Evolutionary conservation across 345 rosid species (phyloP), one percentile per base, ranked within the genome.

Genomic region (Bruguiera parviflora): DNA sequence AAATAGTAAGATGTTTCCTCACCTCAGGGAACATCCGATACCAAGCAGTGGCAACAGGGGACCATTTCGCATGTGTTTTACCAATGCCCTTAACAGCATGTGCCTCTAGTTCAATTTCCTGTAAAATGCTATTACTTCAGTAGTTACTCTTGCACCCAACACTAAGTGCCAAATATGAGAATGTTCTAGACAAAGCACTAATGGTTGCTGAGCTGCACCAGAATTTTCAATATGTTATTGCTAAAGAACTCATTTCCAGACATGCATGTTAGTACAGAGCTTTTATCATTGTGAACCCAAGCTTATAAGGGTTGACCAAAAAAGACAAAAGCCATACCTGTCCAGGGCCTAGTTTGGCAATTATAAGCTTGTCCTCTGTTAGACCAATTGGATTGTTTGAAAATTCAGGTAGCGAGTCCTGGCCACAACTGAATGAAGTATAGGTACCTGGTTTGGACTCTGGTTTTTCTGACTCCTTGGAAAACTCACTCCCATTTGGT

Each of bases 11-110:
- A 74, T 37, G 51, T 55, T 6, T 53, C 25, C 76, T 64, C 72
- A 88, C 98, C 96, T 95, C 96, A 33, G 99, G 96, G 82, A 87
- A 93, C 99, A 95, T 88, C 73, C 94, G 84, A 73, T 92, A 95
- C 98, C 96, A 95, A 70, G 96, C 86, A 56, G 98, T 90, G 35
- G 85, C 99, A 33, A 95, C 99, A 16, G 97, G 96, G n/a, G 96
- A 95, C 99, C 99, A 92, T 65, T 92, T 92, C 28, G 97, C 96
- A 77, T 92, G 99, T 53, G 93, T 88, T 86, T 86, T 91, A 51
- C 99, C 96, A 27, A 85, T 66, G 32, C 99, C 99, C 72, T 95
- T 95, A 58, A 92, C 90, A 4, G 97, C 98, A 79, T 95, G 98
- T 51, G 91, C 99, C 78, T 95, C 99, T 7, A 95, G 81, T 68